A percentile compares a stretch with the other conserved stretches of the same genome.
These are phyloP conservation scores for Saturnispora dispora DNA, from an alignment of 805 yeast species.

Conservation along the genomic window DNA sequence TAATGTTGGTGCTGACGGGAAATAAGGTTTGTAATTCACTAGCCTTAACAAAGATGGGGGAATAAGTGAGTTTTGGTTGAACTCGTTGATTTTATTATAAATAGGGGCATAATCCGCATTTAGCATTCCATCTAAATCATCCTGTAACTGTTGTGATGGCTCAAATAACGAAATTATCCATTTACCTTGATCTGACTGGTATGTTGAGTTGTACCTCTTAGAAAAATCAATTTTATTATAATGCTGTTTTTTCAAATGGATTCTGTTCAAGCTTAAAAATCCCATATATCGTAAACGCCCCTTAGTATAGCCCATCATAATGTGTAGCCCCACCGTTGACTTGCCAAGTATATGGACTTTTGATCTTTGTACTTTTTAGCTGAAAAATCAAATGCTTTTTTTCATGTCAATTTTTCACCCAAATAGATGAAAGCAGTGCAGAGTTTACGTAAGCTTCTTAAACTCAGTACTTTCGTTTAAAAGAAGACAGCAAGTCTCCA, in stretches of 20 bases:
- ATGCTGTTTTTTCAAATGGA: neutral
- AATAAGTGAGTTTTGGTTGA: neutral
- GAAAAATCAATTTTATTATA: too few relatives aligned
- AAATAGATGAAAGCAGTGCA: neutral
- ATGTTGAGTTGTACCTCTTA: neutral
- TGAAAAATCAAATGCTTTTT: neutral
- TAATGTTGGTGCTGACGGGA: conserved; percentile 3
- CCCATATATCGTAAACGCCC: neutral
- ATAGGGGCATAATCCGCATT: conserved; percentile 3
- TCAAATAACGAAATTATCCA: conserved; percentile 5
- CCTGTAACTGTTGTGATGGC: conserved; percentile 1
- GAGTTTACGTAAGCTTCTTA: neutral
- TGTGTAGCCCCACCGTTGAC: neutral
- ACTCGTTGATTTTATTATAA: conserved; percentile 2
- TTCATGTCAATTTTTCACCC: neutral
- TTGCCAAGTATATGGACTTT: neutral
- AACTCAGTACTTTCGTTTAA: neutral
- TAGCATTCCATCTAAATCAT: conserved; percentile 1
- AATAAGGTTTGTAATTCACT: conserved; percentile 1
- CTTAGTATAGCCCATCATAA: neutral
- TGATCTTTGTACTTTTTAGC: neutral
- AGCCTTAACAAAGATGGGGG: conserved; percentile 2
- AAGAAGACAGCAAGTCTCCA: neutral
- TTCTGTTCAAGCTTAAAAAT: neutral
- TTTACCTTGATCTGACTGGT: neutral